phyloP scores from a whole-genome alignment of 768 basidiomycete species.

The Lepiota venenata region DNA sequence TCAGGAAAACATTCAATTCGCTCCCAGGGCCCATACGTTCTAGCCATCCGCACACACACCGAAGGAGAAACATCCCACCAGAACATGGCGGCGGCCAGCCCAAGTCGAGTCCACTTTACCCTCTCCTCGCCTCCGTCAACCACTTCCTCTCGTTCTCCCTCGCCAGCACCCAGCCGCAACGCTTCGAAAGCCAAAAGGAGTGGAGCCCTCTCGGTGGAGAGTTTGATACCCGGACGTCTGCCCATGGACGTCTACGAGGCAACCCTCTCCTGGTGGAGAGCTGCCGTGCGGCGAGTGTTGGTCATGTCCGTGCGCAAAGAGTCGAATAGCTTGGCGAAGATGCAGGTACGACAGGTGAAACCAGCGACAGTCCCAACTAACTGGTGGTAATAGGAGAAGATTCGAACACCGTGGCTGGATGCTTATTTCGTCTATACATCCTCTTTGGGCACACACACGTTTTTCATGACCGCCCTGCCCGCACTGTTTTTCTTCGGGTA shows the following conservation, averaged over 20 bases:
- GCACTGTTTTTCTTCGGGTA: constrained; percentile 88
- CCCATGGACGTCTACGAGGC: constrained; percentile 59
- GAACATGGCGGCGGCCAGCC: neutral
- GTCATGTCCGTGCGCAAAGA: constrained; percentile 55
- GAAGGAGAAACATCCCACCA: neutral
- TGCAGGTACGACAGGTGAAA: constrained; percentile 54
- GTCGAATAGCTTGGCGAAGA: constrained; percentile 53
- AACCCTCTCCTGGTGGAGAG: constrained; percentile 64
- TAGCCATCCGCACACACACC: neutral
- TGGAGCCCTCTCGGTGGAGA: constrained; percentile 12
- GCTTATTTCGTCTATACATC: constrained; percentile 83
- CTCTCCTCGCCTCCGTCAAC: constrained; percentile 28
- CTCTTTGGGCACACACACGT: constrained; percentile 80
- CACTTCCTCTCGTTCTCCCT: constrained; percentile 30
- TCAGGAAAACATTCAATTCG: neutral
- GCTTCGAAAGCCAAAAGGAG: constrained; percentile 14
- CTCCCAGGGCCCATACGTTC: no score
- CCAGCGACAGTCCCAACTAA: neutral
- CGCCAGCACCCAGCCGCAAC: constrained; percentile 23
- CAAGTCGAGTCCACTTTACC: constrained; percentile 19
- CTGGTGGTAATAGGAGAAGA: constrained; percentile 32
- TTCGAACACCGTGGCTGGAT: constrained; percentile 70
- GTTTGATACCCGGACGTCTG: constrained; percentile 24
- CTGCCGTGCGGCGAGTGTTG: constrained; percentile 51
- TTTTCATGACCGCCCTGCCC: constrained; percentile 90